Base-by-base conservation (phyloP, 352 stramenopile species). In the Globisporangium iwayamae region DNA sequence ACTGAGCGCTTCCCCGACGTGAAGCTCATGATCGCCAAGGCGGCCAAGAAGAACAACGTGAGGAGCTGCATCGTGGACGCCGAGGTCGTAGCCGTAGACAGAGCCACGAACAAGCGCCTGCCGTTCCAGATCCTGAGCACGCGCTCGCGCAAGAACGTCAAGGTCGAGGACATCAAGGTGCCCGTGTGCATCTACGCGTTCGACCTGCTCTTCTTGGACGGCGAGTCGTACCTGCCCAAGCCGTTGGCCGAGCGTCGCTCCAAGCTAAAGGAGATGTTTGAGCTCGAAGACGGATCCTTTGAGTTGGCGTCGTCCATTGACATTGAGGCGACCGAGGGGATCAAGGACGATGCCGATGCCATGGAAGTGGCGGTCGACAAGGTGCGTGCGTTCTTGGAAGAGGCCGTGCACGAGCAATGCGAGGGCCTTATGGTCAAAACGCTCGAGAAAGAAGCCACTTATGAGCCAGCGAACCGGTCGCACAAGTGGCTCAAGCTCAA, bases 401-500 rank as follows among this genome's bases (percentile, higher is more conserved):
- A 93, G 51, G 90, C 96, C 11, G 90, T 98, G 48, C 92, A 94
- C 28, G 89, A 95, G 54, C 94, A 97, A 55, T 98, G 93, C 65
- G 96, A 98, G 74, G 96, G 98, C 16, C 81, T 99, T 30, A 99
- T 99, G 97, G 96, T 99, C n/a, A 99, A 99, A 77, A 99, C 97
- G 18, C 83, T 99, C 3, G 86, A 98, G 65, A 86, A 93, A 22
- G 97, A 99, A 74, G 93, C 93, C 20, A 97, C 93, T 1, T 99
- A 99, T 74, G 93, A 99, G 71, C 97, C 98, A 7, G 98, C 94
- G 7, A 98, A 97, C 65, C 90, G 97, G 43, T 99, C 96, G 9
- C 85, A 99, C 61, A 99, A 99, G 74, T 99, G 98, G 98, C 84
- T 99, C 48, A 99, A 99, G 73, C 86, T 99, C 7, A 99, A 99